Evolutionary conservation across 192 early-diverging fungal genomes (phyloP), one percentile per base, ranked within the genome.

Genomic region (Coemansia sp.): DNA sequence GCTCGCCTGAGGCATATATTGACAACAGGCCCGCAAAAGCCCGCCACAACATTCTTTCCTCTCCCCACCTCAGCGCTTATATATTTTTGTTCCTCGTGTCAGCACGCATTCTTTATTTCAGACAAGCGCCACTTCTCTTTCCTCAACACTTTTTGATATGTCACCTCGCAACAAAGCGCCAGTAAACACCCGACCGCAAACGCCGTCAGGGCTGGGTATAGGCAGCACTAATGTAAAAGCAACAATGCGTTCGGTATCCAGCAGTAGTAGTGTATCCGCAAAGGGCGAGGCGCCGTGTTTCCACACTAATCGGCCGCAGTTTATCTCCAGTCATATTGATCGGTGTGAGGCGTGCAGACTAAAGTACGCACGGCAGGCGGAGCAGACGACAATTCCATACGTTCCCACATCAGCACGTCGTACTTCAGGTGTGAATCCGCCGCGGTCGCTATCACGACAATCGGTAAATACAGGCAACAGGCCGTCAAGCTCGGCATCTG

Each of bases 321-420:
- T 81, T 52, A 81, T 81, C 14, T 75, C 78, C n/a, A 66, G 78
- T 25, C 78, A 81, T 38, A 81, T 81, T 51, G 73, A 81, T 44
- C 69, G 78, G 52, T 81, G 78, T 57, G 73, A 81, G 49, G 78
- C 78, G 26, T 81, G 78, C 38, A 40, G 74, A 31, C 70, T 75
- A 59, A 81, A 81, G 55, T 81, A 81, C 70, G 73, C 74, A 9
- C 78, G 78, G 56, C 65, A 81, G 56, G 78, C 78, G n/a, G 78
- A 81, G 55, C 34, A 57, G 34, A 53, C 59, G 44, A 72, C 66
- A n/a, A 71, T 71, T 11, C 78, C 74, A 15, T 81, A 72, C 59
- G 62, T 63, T 23, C 68, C 59, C 12, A 23, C 57, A 15, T 54
- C 61, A 9, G 65, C 58, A 66, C 78, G 73, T 15, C 78, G 69